phyloP scores from a whole-genome alignment of 768 basidiomycete species.

The Xanthoconium stramineum region DNA sequence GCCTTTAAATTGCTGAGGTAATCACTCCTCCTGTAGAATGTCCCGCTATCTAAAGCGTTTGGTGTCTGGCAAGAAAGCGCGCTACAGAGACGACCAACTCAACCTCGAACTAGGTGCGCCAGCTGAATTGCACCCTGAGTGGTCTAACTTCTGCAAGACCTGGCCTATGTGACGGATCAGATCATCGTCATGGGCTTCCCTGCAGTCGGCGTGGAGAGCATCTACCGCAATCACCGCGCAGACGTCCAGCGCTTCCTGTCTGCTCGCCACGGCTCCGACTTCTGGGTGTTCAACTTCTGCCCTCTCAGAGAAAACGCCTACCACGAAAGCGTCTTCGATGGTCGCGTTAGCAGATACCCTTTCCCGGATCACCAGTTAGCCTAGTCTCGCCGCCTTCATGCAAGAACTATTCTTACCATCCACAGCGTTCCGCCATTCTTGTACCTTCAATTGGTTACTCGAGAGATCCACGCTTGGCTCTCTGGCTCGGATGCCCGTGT shows the following conservation, averaged over 20 bases:
- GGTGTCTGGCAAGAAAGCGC: constrained; percentile 79
- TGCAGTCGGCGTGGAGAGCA: constrained; percentile 69
- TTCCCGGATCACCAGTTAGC: constrained; percentile 90
- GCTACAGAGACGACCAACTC: constrained; percentile 66
- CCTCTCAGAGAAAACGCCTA: constrained; percentile 81
- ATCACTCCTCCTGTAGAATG: constrained; percentile 37
- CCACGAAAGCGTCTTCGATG: constrained; percentile 61
- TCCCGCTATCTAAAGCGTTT: constrained; percentile 65
- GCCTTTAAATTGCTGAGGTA: constrained; percentile 14
- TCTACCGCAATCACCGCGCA: constrained; percentile 76
- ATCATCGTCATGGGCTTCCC: constrained; percentile 86
- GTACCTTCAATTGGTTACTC: constrained; percentile 65
- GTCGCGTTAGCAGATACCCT: constrained; percentile 78
- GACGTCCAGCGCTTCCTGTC: constrained; percentile 77
- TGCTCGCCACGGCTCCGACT: constrained; percentile 69
- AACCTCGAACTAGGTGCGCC: constrained; percentile 66
- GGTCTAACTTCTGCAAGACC: constrained; percentile 31
- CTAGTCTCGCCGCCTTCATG: constrained; percentile 55
- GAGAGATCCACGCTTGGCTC: constrained; percentile 76
- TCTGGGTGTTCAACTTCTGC: constrained; percentile 89
- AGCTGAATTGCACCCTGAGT: constrained; percentile 12
- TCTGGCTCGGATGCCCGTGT: constrained; percentile 61
- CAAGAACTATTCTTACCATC: not conserved
- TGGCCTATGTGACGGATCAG: constrained; percentile 70
- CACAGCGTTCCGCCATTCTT: constrained; percentile 72